Evolutionary conservation across 441 rosid genomes (phyloP).

Genomic region (Mallotus repandus): DNA sequence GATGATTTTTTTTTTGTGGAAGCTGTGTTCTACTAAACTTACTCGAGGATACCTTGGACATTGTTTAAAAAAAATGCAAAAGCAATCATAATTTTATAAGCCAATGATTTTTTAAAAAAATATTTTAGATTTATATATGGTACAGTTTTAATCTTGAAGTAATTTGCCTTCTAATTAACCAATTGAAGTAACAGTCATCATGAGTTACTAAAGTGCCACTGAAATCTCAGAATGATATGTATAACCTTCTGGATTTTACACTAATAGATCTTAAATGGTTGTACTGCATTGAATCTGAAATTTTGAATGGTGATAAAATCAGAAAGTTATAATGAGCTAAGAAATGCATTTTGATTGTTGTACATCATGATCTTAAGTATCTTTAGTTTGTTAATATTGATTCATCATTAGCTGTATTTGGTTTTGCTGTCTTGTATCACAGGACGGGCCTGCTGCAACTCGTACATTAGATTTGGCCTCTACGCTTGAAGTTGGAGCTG

Average conservation of each 20-base stretch:
- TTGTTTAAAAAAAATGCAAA: not conserved
- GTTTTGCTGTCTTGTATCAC: constrained; percentile 8
- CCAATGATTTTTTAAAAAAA: not conserved
- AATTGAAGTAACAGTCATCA: not conserved
- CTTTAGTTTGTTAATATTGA: not conserved
- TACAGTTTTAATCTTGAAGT: not conserved
- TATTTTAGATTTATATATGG: too few relatives aligned
- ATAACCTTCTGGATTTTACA: too few relatives aligned
- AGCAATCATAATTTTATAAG: not conserved
- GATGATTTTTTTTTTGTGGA: not conserved
- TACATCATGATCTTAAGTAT: too few relatives aligned
- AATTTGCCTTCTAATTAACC: not conserved
- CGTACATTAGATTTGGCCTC: constrained; percentile 91
- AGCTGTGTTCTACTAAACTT: not conserved
- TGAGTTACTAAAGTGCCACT: not conserved
- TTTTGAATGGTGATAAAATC: not conserved
- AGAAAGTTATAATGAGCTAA: too few relatives aligned
- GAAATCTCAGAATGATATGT: too few relatives aligned
- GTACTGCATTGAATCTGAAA: not conserved
- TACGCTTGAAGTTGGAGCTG: constrained; percentile 61
- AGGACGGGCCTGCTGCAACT: constrained; percentile 66
- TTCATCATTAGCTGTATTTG: constrained; percentile 4
- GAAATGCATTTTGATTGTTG: not conserved
- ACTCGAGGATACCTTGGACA: not conserved
- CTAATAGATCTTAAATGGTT: not conserved